phyloP scores from a whole-genome alignment of 768 basidiomycete species.

The Aureoboletus auriporus region DNA sequence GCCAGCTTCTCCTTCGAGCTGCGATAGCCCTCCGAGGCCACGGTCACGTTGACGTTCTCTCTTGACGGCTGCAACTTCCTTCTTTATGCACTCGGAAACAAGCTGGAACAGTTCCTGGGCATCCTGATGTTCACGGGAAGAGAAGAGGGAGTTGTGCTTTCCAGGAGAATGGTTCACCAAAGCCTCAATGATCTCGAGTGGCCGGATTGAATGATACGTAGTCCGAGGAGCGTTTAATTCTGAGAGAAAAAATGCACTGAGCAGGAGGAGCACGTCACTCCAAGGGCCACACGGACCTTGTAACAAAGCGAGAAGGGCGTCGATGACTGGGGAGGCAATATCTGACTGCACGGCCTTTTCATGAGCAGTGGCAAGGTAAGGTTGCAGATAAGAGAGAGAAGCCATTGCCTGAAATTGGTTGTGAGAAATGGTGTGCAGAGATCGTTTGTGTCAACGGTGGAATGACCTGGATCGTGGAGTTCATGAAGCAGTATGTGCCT shows the following conservation, averaged over 20 bases:
- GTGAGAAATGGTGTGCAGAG: constrained; percentile 11
- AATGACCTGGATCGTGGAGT: constrained; percentile 85
- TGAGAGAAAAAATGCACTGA: constrained; percentile 24
- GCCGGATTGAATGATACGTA: constrained; percentile 61
- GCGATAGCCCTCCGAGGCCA: constrained; percentile 59
- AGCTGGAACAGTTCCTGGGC: constrained; percentile 98
- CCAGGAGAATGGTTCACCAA: constrained; percentile 53
- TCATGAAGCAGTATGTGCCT: constrained; percentile 97
- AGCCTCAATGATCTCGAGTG: constrained; percentile 65
- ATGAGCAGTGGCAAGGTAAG: constrained; percentile 73
- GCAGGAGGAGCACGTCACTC: background rate
- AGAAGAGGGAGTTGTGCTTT: constrained; percentile 63
- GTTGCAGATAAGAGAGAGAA: constrained; percentile 77
- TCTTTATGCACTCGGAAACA: constrained; percentile 84
- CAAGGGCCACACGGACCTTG: constrained; percentile 43
- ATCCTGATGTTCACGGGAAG: constrained; percentile 93
- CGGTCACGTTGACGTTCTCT: constrained; percentile 67
- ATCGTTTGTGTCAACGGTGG: background rate
- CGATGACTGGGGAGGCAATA: constrained; percentile 82
- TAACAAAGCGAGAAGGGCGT: constrained; percentile 70
- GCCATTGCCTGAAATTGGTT: constrained; percentile 68
- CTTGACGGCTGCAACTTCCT: constrained; percentile 72
- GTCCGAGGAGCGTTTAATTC: constrained; percentile 63
- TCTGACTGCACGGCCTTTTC: constrained; percentile 74
- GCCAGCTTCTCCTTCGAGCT: constrained; percentile 15